phyloP scores from a whole-genome alignment of 2,329 filamentous ascomycete species.

The Aspergillus japonicus region DNA sequence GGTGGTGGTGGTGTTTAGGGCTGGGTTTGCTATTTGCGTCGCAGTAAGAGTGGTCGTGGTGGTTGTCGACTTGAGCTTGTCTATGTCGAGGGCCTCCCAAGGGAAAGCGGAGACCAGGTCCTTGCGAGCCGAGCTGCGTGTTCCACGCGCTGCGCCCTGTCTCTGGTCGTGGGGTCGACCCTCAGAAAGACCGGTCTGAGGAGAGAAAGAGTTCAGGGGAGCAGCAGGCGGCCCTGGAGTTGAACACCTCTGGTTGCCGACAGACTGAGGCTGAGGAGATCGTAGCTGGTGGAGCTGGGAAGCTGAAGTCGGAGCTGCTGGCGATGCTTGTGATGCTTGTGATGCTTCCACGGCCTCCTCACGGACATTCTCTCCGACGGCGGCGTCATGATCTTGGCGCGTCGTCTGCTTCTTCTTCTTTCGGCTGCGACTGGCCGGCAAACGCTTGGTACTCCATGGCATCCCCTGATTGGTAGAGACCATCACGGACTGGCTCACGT shows the following conservation, averaged over 20 bases:
- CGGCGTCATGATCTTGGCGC: background rate
- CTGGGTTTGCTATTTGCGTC: background rate
- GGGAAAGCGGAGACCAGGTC: constrained; percentile 24
- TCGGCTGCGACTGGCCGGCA: constrained; percentile 12
- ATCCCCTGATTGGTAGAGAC: constrained; percentile 17
- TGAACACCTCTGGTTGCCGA: constrained; percentile 3
- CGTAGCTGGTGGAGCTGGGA: background rate
- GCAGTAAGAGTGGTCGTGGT: background rate
- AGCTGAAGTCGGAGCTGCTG: background rate
- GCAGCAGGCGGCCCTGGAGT: constrained; percentile 1
- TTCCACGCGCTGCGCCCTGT: constrained; percentile 26
- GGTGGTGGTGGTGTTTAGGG: background rate
- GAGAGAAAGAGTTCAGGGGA: constrained; percentile 1
- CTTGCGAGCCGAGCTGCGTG: constrained; percentile 20
- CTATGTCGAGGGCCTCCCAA: constrained; percentile 29
- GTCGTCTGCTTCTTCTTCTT: background rate
- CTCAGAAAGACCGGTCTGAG: background rate
- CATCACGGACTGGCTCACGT: constrained; percentile 16
- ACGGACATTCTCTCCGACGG: background rate
- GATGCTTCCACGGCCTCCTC: background rate
- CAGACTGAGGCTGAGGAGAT: constrained; percentile 4
- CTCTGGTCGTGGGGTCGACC: constrained; percentile 18
- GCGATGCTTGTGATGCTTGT: background rate
- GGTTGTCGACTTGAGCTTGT: constrained; percentile 16
- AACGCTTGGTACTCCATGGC: constrained; percentile 15